Evolutionary conservation across 169 alveolate species (phyloP).

Genomic region (Plasmodium sp.): DNA sequence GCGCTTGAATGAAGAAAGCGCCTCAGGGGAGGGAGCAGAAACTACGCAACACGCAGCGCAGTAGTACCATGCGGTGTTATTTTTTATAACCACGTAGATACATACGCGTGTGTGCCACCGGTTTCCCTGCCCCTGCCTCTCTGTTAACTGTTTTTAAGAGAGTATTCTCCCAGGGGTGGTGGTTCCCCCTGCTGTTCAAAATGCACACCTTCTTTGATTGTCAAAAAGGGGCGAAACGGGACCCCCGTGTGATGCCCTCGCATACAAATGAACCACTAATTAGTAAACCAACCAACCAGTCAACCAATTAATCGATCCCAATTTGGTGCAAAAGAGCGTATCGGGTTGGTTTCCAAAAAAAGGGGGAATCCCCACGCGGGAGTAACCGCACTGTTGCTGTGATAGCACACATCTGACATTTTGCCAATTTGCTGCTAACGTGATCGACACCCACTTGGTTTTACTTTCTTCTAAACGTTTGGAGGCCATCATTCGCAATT

Average conservation of each 20-base stretch:
- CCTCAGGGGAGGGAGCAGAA: too few species aligned
- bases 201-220: background rate
- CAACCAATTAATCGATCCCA: background rate
- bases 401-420: background rate
- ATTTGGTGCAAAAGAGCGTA: background rate
- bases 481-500: background rate
- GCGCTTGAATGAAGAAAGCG: background rate
- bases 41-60: too few species aligned
- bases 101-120: background rate
- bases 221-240: background rate
- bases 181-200: background rate
- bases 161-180: background rate
- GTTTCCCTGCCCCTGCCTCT: background rate
- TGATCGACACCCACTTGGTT: background rate
- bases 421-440: background rate
- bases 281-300: background rate
- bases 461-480: background rate
- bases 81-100: background rate
- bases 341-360: background rate
- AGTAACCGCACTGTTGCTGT: background rate
- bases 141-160: background rate
- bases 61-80: background rate
- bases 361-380: background rate
- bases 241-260: background rate
- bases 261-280: background rate